Base-by-base conservation (phyloP, 345 rosid genomes). In the Pistacia integerrima region DNA sequence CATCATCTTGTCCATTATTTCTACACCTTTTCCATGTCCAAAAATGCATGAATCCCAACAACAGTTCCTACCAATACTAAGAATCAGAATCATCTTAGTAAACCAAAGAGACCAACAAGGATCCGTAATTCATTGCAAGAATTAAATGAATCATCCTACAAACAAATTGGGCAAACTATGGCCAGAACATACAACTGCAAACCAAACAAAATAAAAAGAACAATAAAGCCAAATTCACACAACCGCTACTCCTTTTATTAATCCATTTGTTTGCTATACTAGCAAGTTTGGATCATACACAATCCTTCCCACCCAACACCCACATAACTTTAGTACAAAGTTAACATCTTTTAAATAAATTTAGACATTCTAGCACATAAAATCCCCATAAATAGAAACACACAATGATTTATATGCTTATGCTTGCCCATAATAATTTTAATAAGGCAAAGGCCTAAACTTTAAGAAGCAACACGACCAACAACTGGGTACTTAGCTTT, bases 401-500 rank as follows among this genome's bases (percentile, higher is more conserved):
- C n/a, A 54, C 18, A 2, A 0, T 3, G 7, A 9, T 44, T 1
- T 17, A 64, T 3, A 36, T 18, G 68, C 51, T 14, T 17, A 64
- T 64, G 51, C 49, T 36, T 38, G 18, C 38, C 14, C 3, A 36
- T 36, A 17, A 9, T 41, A 64, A 30, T 5, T 1, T 12, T 25
- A 20, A 30, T 16, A 16, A 17, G 4, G 16, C n/a, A 55, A n/a
- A 70, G 33, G 13, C 17, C 25, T 35, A 3, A 59, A 36, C 5
- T 59, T 82, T 76, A 85, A 20, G 86, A 86, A 81, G 82, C 75
- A 38, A 91, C 84, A 64, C 90, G 93, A 80, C 97, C 97, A 48
- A 92, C 94, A 65, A 94, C 82, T 0, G 97, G 92, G 80, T 92
- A 92, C 89, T 94, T 94, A 33, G 91, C 94, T 79, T 85, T 91